These are phyloP conservation scores for Leptographium radiaticola DNA, from an alignment of 2,329 filamentous ascomycete species.

Conservation along the genomic window DNA sequence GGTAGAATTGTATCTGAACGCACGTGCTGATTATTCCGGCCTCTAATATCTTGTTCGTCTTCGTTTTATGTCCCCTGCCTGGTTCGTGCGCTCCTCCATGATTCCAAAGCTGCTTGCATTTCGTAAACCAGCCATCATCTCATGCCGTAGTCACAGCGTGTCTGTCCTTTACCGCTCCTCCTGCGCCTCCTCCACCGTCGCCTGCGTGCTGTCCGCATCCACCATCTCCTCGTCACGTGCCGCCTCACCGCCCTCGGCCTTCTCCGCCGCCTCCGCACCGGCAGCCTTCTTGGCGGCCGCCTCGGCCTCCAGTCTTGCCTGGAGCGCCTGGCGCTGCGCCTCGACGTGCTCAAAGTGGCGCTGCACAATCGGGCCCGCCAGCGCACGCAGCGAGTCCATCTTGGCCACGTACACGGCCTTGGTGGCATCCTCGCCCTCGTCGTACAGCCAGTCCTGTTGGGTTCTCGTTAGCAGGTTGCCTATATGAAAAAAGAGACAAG, in stretches of 20 bases:
- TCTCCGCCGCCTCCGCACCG: slow-evolving; percentile 41
- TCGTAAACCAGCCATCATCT: no score
- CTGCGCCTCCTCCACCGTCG: slow-evolving; percentile 9
- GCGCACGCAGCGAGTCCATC: slow-evolving; percentile 85
- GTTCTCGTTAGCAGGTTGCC: not conserved
- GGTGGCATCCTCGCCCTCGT: slow-evolving; percentile 86
- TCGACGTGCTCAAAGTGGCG: slow-evolving; percentile 93
- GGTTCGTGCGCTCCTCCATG: not conserved
- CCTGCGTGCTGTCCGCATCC: slow-evolving; percentile 36
- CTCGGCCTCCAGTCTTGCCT: slow-evolving; percentile 67
- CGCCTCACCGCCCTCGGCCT: slow-evolving; percentile 24
- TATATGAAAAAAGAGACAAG: no score
- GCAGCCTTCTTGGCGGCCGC: slow-evolving; percentile 59
- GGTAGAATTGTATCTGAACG: not conserved
- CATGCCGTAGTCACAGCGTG: not conserved
- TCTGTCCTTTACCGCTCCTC: not conserved
- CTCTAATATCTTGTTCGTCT: not conserved
- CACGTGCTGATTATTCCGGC: no score
- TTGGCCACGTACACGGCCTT: slow-evolving; percentile 92
- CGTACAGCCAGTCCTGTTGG: slow-evolving; percentile 91
- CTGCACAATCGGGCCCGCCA: slow-evolving; percentile 84
- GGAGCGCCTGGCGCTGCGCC: slow-evolving; percentile 64
- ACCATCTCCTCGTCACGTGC: slow-evolving; percentile 46
- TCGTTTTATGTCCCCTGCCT: not conserved
- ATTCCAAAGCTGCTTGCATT: not conserved